These are phyloP conservation scores for Gentiana straminea DNA, from an alignment of 257 asterid species.

Conservation along the genomic window DNA sequence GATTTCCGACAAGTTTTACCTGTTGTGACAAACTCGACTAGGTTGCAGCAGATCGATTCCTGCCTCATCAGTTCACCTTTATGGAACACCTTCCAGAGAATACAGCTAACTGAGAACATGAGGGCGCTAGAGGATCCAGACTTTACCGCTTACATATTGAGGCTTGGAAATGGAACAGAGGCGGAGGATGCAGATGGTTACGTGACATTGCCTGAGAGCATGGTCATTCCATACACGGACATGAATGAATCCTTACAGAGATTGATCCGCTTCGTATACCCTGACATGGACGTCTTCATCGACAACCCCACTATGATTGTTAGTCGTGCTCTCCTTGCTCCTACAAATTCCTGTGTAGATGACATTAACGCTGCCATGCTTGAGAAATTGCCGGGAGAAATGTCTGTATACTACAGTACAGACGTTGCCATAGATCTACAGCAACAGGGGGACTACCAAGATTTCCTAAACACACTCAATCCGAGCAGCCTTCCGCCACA, in stretches of 20 bases:
- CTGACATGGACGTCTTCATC: neutral
- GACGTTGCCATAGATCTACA: neutral
- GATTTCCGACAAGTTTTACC: neutral
- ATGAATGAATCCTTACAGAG: neutral
- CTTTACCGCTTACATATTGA: neutral
- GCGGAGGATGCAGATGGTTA: neutral
- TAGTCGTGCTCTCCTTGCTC: neutral
- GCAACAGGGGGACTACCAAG: neutral
- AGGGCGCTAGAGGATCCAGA: neutral
- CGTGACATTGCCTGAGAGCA: neutral
- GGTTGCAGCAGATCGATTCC: neutral
- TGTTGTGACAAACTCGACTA: neutral
- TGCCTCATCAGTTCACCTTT: neutral
- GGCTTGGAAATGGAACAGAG: neutral
- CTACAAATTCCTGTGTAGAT: neutral
- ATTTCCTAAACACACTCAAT: neutral
- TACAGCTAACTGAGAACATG: neutral
- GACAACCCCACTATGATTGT: neutral
- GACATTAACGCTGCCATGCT: neutral
- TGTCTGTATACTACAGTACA: neutral
- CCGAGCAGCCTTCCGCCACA: neutral
- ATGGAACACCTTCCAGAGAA: neutral
- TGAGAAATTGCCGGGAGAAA: neutral
- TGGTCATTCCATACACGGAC: neutral
- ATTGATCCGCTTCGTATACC: neutral